A percentile compares a stretch with the other conserved stretches of the same genome.
phyloP scores from a whole-genome alignment of 1,139 yeast genomes.

The Geotrichum cucujoidarum region DNA sequence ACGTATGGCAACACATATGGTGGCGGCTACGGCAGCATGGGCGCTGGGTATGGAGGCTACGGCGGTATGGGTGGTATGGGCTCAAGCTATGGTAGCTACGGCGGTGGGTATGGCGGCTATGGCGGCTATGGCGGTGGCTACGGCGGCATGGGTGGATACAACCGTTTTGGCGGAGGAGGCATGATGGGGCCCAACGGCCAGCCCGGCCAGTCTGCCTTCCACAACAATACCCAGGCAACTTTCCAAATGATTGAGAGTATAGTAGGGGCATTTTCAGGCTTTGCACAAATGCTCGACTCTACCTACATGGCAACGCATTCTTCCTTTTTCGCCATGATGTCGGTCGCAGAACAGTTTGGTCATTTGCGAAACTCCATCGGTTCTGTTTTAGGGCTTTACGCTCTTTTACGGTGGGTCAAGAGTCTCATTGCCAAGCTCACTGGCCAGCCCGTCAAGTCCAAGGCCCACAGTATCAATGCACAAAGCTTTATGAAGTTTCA shows the following conservation, averaged over 20 bases:
- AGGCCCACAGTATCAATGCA: conserved; percentile 46
- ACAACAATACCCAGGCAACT: conserved; percentile 70
- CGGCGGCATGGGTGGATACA: conserved; percentile 22
- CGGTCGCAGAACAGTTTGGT: conserved; percentile 91
- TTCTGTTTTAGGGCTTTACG: conserved; percentile 78
- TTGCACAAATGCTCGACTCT: conserved; percentile 96
- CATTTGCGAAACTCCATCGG: conserved; percentile 81
- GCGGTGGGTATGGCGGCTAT: conserved; percentile 20
- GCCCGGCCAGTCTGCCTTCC: conserved; percentile 29
- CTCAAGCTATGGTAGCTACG: conserved; percentile 27
- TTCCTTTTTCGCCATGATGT: conserved; percentile 91
- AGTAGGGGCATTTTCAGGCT: conserved; percentile 94
- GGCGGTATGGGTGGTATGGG: conserved; percentile 24
- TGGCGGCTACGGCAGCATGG: conserved; percentile 15
- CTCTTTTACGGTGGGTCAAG: conserved; percentile 60
- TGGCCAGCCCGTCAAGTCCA: conserved; percentile 22
- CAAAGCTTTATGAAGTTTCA: conserved; percentile 64
- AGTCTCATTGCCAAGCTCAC: conserved; percentile 37
- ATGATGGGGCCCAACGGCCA: conserved; percentile 25
- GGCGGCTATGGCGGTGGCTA: conserved; percentile 6
- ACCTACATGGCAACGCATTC: conserved; percentile 98
- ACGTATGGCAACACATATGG: conserved; percentile 8
- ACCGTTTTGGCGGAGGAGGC: conserved; percentile 25
- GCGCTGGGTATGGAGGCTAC: conserved; percentile 18
- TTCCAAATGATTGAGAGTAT: conserved; percentile 88